Conservation (phyloP, 2,329 filamentous ascomycete species). For the Malbranchea zuffiana region DNA sequence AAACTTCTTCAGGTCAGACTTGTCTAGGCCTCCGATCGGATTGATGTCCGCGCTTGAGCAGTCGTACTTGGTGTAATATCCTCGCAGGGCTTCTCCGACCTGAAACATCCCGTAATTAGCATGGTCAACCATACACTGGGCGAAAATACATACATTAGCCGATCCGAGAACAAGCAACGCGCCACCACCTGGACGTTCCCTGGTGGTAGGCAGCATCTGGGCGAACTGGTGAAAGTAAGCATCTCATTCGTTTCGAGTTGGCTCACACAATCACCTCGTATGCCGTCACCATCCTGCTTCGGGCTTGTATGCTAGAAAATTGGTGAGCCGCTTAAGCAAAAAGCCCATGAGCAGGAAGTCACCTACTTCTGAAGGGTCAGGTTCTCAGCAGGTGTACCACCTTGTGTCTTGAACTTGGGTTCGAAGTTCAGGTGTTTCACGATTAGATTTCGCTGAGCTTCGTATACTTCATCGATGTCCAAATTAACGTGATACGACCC, state of each 20-base stretch:
- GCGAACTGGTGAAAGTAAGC: too few species aligned
- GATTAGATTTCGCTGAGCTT: conserved; percentile 21
- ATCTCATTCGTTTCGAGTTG: too few species aligned
- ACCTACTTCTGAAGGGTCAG: conserved; percentile 34
- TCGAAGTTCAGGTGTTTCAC: conserved; percentile 46
- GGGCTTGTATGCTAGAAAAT: conserved; percentile 41
- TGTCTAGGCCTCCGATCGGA: conserved; percentile 44
- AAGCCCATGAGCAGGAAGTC: too few species aligned
- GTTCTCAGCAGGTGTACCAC: conserved; percentile 40
- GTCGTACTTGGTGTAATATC: conserved; percentile 59
- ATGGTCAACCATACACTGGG: neutral
- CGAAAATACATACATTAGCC: conserved; percentile 40
- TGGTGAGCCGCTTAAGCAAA: neutral
- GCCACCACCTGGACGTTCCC: conserved; percentile 43
- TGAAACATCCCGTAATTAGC: neutral
- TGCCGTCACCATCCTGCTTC: conserved; percentile 52
- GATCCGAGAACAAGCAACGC: conserved; percentile 53
- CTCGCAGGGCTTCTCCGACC: conserved; percentile 13
- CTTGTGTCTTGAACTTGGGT: conserved; percentile 51
- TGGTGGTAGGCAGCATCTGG: conserved; percentile 50
- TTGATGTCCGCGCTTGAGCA: conserved; percentile 47
- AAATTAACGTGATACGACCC: conserved; percentile 60
- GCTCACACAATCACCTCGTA: too few species aligned
- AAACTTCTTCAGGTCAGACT: conserved; percentile 54
- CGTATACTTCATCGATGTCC: conserved; percentile 57